Percentiles rank a stretch among this genome's conserved stretches.
These are phyloP conservation scores for Metrosideros polymorpha DNA, from an alignment of 441 rosid species.

Conservation along the genomic window DNA sequence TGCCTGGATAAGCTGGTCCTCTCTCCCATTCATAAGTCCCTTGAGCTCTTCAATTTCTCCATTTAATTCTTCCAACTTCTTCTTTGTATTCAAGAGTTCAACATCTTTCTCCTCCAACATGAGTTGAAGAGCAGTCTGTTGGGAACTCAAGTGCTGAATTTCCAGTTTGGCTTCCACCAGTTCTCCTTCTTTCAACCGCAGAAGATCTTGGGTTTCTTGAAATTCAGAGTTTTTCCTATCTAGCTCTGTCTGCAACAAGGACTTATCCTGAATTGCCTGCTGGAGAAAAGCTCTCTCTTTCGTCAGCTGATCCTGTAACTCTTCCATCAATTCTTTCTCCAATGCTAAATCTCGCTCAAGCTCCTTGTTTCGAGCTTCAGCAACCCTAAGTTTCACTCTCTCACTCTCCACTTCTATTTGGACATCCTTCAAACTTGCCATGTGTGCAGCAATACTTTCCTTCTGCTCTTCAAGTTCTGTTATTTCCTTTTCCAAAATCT, in stretches of 20 bases:
- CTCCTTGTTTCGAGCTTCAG: conserved; percentile 57
- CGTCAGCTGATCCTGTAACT: conserved; percentile 40
- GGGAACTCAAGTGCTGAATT: conserved; percentile 66
- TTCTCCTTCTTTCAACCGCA: conserved; percentile 50
- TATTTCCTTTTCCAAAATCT: conserved; percentile 33
- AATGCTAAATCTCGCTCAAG: conserved; percentile 43
- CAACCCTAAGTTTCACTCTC: conserved; percentile 54
- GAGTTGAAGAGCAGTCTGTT: conserved; percentile 54
- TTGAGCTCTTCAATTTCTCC: conserved; percentile 51
- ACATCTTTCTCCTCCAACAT: conserved; percentile 56
- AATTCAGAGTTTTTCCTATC: conserved; percentile 38
- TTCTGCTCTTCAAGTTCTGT: conserved; percentile 65
- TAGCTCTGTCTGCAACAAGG: conserved; percentile 38
- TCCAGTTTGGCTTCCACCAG: conserved; percentile 82
- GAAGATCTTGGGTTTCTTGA: conserved; percentile 36
- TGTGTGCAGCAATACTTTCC: conserved; percentile 41
- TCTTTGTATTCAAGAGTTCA: conserved; percentile 44
- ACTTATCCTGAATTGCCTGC: conserved; percentile 41
- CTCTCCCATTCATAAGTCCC: conserved; percentile 46
- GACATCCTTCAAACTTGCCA: conserved; percentile 62
- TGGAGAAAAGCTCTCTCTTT: conserved; percentile 40
- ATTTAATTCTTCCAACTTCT: conserved; percentile 47
- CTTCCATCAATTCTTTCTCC: conserved; percentile 43
- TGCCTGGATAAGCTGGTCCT: conserved; percentile 49
- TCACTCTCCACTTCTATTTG: conserved; percentile 63